These are phyloP conservation scores for Mycena galericulata DNA, from an alignment of 768 basidiomycete species.

Conservation along the genomic window DNA sequence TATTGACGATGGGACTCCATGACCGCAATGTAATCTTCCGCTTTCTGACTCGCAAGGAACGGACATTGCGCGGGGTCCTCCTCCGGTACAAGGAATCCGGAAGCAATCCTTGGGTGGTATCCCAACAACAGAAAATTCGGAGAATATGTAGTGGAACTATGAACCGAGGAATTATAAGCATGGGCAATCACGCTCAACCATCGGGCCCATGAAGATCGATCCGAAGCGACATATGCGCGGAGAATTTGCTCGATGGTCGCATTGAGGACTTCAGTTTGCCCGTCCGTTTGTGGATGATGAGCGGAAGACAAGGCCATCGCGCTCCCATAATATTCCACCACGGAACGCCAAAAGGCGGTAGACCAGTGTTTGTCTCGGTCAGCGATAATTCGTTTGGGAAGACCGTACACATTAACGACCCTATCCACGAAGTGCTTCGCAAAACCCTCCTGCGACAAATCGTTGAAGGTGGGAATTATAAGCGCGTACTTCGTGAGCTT, in stretches of 20 bases:
- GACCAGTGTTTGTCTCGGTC: constrained; percentile 25
- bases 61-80: constrained; percentile 2
- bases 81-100: constrained; percentile 2
- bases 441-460: constrained; percentile 9
- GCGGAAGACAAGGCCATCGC: constrained; percentile 38
- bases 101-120: constrained; percentile 32
- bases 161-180: constrained; percentile 45
- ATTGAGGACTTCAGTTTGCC: constrained; percentile 48
- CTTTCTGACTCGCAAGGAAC: constrained; percentile 19
- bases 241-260: constrained; percentile 44
- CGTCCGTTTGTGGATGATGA: constrained; percentile 54
- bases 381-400: constrained; percentile 14
- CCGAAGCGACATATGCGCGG: constrained; percentile 39
- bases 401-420: constrained; percentile 1
- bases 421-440: constrained; percentile 8
- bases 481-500: constrained; percentile 47
- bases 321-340: background rate
- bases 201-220: constrained; percentile 41
- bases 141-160: constrained; percentile 38
- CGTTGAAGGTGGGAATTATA: constrained; percentile 42
- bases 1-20: background rate
- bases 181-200: constrained; percentile 41
- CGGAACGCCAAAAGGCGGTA: constrained; percentile 33
- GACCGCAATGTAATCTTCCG: background rate
- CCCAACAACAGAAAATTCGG: constrained; percentile 45